Percentiles rank a stretch among this genome's conserved stretches.
These are phyloP conservation scores for Fraxinus sp. DNA, from an alignment of 305 asterid species.

Conservation along the genomic window DNA sequence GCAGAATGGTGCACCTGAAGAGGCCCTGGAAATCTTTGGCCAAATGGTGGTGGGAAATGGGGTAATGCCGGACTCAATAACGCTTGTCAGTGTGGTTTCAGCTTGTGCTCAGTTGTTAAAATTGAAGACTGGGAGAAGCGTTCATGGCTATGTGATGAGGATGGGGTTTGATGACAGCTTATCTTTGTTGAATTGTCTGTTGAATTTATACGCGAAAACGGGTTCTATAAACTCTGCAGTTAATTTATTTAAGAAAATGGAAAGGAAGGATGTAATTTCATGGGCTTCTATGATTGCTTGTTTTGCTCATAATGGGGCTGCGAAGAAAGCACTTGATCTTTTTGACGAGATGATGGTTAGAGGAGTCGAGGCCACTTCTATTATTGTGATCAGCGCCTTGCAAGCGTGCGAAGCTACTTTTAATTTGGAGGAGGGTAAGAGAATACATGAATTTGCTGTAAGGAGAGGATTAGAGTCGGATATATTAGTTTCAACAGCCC, in stretches of 20 bases:
- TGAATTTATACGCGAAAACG: conserved; percentile 61
- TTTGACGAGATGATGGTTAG: conserved; percentile 43
- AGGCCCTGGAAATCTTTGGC: conserved; percentile 46
- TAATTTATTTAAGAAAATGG: conserved; percentile 50
- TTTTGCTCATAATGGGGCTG: conserved; percentile 60
- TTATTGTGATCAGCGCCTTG: conserved; percentile 49
- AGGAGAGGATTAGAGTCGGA: conserved; percentile 39
- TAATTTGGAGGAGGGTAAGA: conserved; percentile 45
- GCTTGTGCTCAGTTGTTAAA: conserved; percentile 52
- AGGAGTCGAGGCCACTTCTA: conserved; percentile 50
- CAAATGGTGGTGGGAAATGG: conserved; percentile 31
- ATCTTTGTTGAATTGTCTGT: conserved; percentile 49
- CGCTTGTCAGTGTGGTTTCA: conserved; percentile 57
- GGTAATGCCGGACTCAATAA: conserved; percentile 40
- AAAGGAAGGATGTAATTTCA: conserved; percentile 61
- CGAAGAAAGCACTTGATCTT: conserved; percentile 43
- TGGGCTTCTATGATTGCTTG: conserved; percentile 75
- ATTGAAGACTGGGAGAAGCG: conserved; percentile 51
- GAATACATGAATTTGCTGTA: conserved; percentile 48
- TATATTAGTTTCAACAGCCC: conserved; percentile 58
- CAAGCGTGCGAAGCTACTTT: conserved; percentile 67
- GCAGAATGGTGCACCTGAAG: conserved; percentile 42
- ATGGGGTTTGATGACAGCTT: conserved; percentile 35
- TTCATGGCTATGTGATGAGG: conserved; percentile 56
- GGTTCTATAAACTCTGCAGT: conserved; percentile 40